phyloP scores from a whole-genome alignment of 441 rosid species.

The Gossypium trilobum region DNA sequence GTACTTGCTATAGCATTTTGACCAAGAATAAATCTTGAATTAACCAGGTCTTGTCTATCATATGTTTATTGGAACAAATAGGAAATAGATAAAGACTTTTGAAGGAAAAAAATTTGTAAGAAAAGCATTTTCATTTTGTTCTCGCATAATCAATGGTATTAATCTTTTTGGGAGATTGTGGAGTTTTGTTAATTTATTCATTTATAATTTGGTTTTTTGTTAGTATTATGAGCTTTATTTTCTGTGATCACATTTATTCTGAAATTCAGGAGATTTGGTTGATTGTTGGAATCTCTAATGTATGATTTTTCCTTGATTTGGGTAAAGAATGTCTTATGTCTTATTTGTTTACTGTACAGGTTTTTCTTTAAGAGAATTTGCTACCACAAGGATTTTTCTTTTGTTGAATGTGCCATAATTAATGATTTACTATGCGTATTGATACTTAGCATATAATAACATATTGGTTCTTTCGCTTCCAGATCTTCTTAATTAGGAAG shows the following conservation, averaged over 20 bases:
- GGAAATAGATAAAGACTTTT: neutral
- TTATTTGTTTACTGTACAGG: neutral
- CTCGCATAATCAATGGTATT: neutral
- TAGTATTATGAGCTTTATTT: neutral
- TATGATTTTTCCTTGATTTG: neutral
- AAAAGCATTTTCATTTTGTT: neutral
- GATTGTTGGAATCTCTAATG: neutral
- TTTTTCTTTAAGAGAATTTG: neutral
- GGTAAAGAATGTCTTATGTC: neutral
- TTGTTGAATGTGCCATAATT: neutral
- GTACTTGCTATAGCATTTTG: neutral
- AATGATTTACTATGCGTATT: neutral
- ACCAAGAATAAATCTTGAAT: neutral
- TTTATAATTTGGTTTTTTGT: neutral
- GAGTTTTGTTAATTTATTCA: neutral
- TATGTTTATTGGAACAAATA: neutral
- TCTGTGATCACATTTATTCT: neutral
- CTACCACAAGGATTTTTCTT: neutral
- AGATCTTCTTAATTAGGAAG: neutral
- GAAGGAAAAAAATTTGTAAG: neutral
- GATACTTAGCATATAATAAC: neutral
- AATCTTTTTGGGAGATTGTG: neutral
- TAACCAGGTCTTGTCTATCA: neutral
- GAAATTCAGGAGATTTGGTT: constrained; percentile 1
- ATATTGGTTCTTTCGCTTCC: neutral